Evolutionary conservation across 2,329 filamentous ascomycete species (phyloP).

Genomic region (Gaeumannomyces tritici): DNA sequence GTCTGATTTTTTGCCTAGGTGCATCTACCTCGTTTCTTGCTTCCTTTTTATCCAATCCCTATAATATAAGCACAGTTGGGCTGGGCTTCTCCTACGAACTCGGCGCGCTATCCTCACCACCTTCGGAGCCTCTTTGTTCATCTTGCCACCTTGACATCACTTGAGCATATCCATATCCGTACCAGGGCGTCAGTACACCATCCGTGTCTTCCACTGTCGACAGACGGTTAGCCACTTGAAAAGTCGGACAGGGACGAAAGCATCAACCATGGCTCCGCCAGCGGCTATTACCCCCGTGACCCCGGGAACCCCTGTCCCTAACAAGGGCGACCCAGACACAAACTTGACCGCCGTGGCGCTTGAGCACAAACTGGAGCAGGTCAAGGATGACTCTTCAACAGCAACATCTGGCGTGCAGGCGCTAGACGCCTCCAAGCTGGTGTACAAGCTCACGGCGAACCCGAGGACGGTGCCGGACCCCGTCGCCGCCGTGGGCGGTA

Average conservation of each 20-base stretch:
- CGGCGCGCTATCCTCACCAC: neutral
- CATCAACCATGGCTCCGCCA: constrained; percentile 17
- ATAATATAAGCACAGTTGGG: neutral
- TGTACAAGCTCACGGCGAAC: constrained; percentile 38
- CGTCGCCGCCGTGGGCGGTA: constrained; percentile 33
- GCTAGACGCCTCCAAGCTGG: constrained; percentile 54
- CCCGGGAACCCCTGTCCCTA: constrained; percentile 22
- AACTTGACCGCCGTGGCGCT: constrained; percentile 43
- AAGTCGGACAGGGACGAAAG: neutral
- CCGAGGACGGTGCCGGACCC: constrained; percentile 44
- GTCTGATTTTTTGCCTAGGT: neutral
- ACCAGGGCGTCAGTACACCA: neutral
- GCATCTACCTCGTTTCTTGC: neutral
- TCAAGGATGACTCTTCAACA: constrained; percentile 16
- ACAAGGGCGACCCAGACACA: constrained; percentile 31
- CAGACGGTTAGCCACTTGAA: neutral
- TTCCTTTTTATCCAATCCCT: neutral
- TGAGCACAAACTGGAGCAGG: constrained; percentile 34
- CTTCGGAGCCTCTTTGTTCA: neutral
- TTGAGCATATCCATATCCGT: too few relatives aligned
- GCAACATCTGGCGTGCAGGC: constrained; percentile 38
- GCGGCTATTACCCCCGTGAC: constrained; percentile 9
- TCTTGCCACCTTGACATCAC: neutral
- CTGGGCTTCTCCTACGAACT: neutral
- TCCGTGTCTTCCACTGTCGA: neutral